These are phyloP conservation scores for Pyricularia sp. DNA, from an alignment of 2,329 filamentous ascomycete species.

Conservation along the genomic window DNA sequence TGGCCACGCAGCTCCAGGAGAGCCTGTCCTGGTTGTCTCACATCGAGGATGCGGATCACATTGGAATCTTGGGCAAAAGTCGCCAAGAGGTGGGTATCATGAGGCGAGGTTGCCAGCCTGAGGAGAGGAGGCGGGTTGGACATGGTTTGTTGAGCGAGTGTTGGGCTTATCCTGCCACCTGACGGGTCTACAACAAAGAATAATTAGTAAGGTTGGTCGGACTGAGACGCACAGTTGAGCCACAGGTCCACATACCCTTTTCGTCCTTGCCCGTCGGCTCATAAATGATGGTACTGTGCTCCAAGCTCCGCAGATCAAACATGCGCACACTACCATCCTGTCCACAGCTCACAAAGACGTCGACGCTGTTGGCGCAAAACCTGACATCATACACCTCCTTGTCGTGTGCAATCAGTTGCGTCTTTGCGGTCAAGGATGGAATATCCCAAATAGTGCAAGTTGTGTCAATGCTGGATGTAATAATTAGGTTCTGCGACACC, in stretches of 20 bases:
- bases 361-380: constrained; percentile 96
- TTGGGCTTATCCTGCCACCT: constrained; percentile 56
- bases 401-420: constrained; percentile 94
- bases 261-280: constrained; percentile 84
- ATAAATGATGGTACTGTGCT: constrained; percentile 98
- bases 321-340: constrained; percentile 96
- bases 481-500: constrained; percentile 90
- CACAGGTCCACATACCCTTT: constrained; percentile 37
- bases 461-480: constrained; percentile 96
- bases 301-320: constrained; percentile 92
- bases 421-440: constrained; percentile 92
- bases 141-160: constrained; percentile 65
- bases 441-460: constrained; percentile 99
- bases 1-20: constrained; percentile 88
- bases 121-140: constrained; percentile 64
- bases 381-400: constrained; percentile 98
- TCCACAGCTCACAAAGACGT: constrained; percentile 95
- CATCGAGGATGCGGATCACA: constrained; percentile 86
- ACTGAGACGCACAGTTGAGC: background rate
- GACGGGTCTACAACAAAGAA: constrained; percentile 30
- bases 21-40: constrained; percentile 89
- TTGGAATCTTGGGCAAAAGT: constrained; percentile 92
- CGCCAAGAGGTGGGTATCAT: constrained; percentile 85
- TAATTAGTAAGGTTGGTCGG: background rate
- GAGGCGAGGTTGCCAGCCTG: constrained; percentile 77